Evolutionary conservation across 495 filamentous ascomycete species (phyloP).

Genomic region (Neurospora cerealis): DNA sequence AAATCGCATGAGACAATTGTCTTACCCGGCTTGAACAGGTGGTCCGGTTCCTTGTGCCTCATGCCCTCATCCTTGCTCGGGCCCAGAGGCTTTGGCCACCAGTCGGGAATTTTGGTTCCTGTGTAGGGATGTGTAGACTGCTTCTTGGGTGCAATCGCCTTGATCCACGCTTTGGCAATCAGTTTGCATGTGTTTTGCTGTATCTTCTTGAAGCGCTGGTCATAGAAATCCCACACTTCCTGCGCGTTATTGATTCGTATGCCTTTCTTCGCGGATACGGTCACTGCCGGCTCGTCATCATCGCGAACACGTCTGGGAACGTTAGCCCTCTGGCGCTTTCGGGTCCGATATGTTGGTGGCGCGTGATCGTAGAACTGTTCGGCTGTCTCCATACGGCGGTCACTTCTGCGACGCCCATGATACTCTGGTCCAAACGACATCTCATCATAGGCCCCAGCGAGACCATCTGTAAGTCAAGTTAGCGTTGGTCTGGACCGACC

Average conservation of each 20-base stretch:
- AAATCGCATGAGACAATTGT: background rate
- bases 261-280: conserved; percentile 15
- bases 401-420: conserved; percentile 3
- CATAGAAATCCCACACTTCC: conserved; percentile 53
- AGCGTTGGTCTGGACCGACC: background rate
- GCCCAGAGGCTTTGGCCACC: conserved; percentile 65
- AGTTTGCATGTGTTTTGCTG: conserved; percentile 67
- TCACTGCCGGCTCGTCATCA: conserved; percentile 17
- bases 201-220: conserved; percentile 51
- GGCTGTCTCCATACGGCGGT: conserved; percentile 6
- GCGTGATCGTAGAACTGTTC: conserved; percentile 3
- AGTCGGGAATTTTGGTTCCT: conserved; percentile 55
- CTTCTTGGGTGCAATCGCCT: conserved; percentile 76
- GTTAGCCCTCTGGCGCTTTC: conserved; percentile 27
- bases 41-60: conserved; percentile 77
- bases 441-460: background rate
- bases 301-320: conserved; percentile 16
- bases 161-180: conserved; percentile 73
- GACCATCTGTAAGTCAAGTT: background rate
- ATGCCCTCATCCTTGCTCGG: conserved; percentile 25
- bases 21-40: conserved; percentile 63
- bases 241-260: conserved; percentile 48
- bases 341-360: conserved; percentile 10
- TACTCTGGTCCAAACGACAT: conserved; percentile 1
- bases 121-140: conserved; percentile 79